A percentile compares a stretch with the other conserved stretches of the same genome.
Evolutionary conservation across 1,284 basidiomycete species (phyloP).

Genomic region (Chondrostereum purpureum): DNA sequence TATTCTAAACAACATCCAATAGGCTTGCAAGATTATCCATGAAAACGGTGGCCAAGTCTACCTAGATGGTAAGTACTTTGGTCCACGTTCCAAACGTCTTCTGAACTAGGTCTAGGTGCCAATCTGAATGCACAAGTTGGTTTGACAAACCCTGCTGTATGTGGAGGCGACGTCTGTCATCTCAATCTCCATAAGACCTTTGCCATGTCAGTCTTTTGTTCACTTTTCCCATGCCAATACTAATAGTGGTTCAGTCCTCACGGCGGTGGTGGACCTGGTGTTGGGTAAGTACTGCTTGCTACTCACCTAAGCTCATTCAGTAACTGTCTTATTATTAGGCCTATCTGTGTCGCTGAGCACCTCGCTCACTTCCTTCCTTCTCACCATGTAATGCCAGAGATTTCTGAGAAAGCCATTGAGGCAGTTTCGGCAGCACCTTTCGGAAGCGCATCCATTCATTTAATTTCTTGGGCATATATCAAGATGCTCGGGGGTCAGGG

Average conservation of each 20-base stretch:
- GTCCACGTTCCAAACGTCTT: conserved; percentile 8
- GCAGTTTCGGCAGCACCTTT: conserved; percentile 91
- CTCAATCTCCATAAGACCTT: conserved; percentile 98
- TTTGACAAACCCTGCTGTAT: conserved; percentile 90
- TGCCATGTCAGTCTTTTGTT: conserved; percentile 57
- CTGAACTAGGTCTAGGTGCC: conserved; percentile 46
- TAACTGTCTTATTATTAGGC: conserved; percentile 40
- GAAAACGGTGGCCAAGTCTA: conserved; percentile 97
- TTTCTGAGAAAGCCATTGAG: conserved; percentile 71
- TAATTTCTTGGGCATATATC: conserved; percentile 98
- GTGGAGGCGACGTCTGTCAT: conserved; percentile 97
- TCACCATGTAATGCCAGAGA: conserved; percentile 75
- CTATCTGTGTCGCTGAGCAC: conserved; percentile 92
- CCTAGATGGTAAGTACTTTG: conserved; percentile 63
- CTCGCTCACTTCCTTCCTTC: conserved; percentile 91
- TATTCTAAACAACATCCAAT: neutral
- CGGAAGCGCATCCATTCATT: conserved; percentile 90
- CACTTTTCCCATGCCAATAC: neutral
- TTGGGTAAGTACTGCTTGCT: conserved; percentile 48
- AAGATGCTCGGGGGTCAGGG: conserved; percentile 96
- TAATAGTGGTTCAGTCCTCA: conserved; percentile 63
- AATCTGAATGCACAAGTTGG: conserved; percentile 97
- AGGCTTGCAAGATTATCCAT: conserved; percentile 92
- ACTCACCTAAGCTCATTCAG: no score
- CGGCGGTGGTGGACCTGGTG: conserved; percentile 95